These are phyloP conservation scores for Perilla frutescens DNA, from an alignment of 257 asterid genomes.

Conservation along the genomic window DNA sequence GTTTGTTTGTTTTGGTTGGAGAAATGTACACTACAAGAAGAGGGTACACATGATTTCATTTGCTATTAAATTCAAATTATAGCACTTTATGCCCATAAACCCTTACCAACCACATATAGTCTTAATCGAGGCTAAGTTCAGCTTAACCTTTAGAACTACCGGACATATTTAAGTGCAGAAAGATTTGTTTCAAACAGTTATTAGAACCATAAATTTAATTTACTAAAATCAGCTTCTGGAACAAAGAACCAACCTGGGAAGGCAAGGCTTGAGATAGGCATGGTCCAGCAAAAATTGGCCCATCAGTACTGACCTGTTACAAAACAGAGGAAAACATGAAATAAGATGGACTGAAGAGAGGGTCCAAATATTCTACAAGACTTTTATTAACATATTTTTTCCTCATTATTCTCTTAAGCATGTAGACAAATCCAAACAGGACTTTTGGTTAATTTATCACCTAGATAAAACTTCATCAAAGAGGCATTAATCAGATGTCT, in stretches of 20 bases:
- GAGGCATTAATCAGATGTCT: slow-evolving; percentile 9
- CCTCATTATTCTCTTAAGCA: neutral
- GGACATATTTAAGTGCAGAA: neutral
- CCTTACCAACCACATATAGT: neutral
- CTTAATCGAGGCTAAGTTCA: slow-evolving; percentile 5
- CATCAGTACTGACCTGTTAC: slow-evolving; percentile 73
- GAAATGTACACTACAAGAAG: neutral
- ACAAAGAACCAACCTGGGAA: slow-evolving; percentile 61
- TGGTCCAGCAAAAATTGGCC: slow-evolving; percentile 94
- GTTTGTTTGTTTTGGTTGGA: neutral
- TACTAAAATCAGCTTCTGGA: slow-evolving; percentile 20
- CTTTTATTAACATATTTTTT: slow-evolving; percentile 7
- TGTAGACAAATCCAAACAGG: neutral
- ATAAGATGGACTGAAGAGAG: neutral
- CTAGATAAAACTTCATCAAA: neutral
- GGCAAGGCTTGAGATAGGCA: slow-evolving; percentile 66
- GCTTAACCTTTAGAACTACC: slow-evolving; percentile 11
- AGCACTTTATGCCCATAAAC: neutral
- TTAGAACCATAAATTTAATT: neutral
- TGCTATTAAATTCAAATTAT: neutral
- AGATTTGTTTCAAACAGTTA: neutral
- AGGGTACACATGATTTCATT: neutral
- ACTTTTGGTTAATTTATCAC: neutral
- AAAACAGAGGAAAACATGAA: slow-evolving; percentile 19
- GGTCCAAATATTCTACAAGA: slow-evolving; percentile 23